Base-by-base conservation (phyloP, 192 early-diverging fungal genomes). In the Mortierella alpina region DNA sequence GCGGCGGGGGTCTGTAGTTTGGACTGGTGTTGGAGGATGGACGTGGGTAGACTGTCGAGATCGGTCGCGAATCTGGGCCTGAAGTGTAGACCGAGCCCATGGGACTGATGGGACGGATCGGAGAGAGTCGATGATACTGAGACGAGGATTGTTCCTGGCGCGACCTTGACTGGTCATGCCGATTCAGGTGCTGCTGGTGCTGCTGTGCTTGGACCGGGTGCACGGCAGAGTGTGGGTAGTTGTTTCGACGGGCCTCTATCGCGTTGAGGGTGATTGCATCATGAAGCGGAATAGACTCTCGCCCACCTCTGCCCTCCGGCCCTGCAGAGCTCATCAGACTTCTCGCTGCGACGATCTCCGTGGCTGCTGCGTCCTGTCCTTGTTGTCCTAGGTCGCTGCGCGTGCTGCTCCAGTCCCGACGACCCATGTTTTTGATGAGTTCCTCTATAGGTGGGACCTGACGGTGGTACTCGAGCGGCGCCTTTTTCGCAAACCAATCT, bases 401-500 rank as follows among this genome's bases (percentile, higher is more conserved):
- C 15, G 39, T 59, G 12, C 42, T 59, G 40, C 42, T 41, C 7
- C 58, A 42, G 39, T 59, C 58, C 1, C 42, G 39, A 7, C 58
- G 13, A 5, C 58, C 58, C 58, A 59, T n/a, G 10, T 41, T 13
- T 41, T 41, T 23, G 6, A 42, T 8, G 2, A 63, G 44, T 6
- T 53, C 57, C 47, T 75, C 59, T 0, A 68, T 50, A 6, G 73
- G 65, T 4, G 73, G 73, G 5, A 68, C 66, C 49, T 75, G 73
- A 0, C 50, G 59, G 20, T 68, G 60, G 18, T 75, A 75, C 59
- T 75, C 73, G 15, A 75, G 59, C 17, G 72, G 64, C 13, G 64
- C 55, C 40, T 75, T 75, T 50, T 63, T 75, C 40, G 20, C 20
- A 61, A 61, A 73, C 71, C 71, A 73, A 47, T 59, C 71, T 14